Evolutionary conservation across 2,329 filamentous ascomycete genomes (phyloP), one percentile per base, ranked within the genome.

Genomic region (Xenoacremonium recifei): DNA sequence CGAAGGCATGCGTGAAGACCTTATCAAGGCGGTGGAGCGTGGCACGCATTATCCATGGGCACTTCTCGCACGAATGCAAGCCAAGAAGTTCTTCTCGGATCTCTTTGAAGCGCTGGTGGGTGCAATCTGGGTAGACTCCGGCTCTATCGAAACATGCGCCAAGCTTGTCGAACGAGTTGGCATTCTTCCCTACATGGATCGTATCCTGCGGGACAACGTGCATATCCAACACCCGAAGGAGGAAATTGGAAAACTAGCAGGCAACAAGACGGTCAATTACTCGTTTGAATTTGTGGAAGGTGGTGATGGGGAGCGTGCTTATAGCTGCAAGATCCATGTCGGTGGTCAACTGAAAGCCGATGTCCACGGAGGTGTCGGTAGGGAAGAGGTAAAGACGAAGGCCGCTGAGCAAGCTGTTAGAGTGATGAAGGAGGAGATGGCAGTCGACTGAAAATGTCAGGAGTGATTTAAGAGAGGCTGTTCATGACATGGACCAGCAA

Each of bases 91-190:
- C 63, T 85, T 86, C 64, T 92, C 86, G 0, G 91, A 96, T 61
- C 67, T 96, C 6, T 72, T 96, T 9, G 92, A 97, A 67, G 79
- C 80, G 21, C 61, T 95, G 0, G 64, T 97, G 0, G 92, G 88
- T 0, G 91, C 90, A 0, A 75, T 96, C 0, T 96, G 87, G 72
- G 71, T 96, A 16, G 93, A 97, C 61, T 87, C 75, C 0, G 86
- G 85, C 0, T 73, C 77, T 1, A 59, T 89, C 12, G 68, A 68
- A 0, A 62, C 60, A 0, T 95, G 89, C 54, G 69, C 75, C 37
- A 57, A 39, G 0, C 73, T 96, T 27, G 61, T 89, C 0, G 72
- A 78, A 33, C 67, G 70, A 1, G 67, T 89, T 4, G 89, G 89
- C 0, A 70, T 96, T 4, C 50, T 90, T 29, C 60, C 66, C 1